A percentile compares a stretch with the other conserved stretches of the same genome.
Evolutionary conservation across 345 rosid species (phyloP).

Genomic region (Eucalyptus paniculata): DNA sequence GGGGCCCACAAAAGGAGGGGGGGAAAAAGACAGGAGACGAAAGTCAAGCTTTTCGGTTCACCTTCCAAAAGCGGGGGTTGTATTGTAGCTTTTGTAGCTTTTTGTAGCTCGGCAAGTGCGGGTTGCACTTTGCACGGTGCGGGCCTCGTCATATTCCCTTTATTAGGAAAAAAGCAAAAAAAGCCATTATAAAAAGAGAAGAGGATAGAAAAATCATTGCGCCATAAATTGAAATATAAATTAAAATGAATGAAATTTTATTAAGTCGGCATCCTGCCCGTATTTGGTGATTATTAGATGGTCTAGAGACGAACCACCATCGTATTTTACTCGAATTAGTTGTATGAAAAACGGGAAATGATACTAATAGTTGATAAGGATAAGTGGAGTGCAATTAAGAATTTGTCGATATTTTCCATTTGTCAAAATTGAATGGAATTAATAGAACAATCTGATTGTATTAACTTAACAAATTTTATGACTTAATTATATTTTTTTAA

Average conservation of each 20-base stretch:
- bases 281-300: too few relatives aligned
- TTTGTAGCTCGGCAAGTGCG: background rate
- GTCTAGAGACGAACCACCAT: too few relatives aligned
- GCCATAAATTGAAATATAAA: background rate
- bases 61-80: background rate
- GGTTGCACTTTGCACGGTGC: background rate
- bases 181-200: too few relatives aligned
- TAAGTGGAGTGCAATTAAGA: too few relatives aligned
- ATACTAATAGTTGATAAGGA: accelerated
- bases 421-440: accelerated
- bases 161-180: background rate
- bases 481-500: too few relatives aligned
- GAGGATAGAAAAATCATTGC: background rate
- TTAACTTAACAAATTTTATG: too few relatives aligned
- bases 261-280: background rate
- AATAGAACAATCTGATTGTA: accelerated
- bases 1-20: background rate
- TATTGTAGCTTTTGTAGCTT: too few relatives aligned
- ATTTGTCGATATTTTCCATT: too few relatives aligned
- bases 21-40: background rate
- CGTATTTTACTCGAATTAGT: too few relatives aligned
- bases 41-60: background rate
- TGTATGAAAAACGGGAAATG: too few relatives aligned
- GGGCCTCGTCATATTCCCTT: background rate
- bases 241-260: too few relatives aligned